Conservation (phyloP, 2,329 filamentous ascomycete genomes). For the Karstenula rhodostoma region DNA sequence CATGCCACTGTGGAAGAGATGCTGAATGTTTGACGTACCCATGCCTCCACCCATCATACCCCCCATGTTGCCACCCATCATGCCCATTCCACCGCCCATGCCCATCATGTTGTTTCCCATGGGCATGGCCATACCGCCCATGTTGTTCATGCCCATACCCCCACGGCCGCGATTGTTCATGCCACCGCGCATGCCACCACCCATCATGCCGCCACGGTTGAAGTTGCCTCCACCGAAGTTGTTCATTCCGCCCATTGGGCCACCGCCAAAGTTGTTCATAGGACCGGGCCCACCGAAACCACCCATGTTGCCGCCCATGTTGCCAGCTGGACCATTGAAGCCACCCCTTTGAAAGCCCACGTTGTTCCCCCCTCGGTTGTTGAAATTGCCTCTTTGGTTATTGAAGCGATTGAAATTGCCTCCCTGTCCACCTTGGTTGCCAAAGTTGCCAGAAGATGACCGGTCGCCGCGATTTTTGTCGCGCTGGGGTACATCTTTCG, state of each 20-base stretch:
- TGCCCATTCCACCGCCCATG: slow-evolving; percentile 56
- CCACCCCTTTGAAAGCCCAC: slow-evolving; percentile 50
- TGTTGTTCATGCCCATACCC: slow-evolving; percentile 46
- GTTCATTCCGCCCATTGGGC: slow-evolving; percentile 46
- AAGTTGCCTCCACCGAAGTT: slow-evolving; percentile 49
- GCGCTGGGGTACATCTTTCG: slow-evolving; percentile 83
- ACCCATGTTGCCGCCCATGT: slow-evolving; percentile 50
- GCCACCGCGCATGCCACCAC: slow-evolving; percentile 55
- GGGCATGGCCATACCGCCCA: slow-evolving; percentile 47
- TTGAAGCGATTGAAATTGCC: slow-evolving; percentile 40
- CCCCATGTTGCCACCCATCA: slow-evolving; percentile 15
- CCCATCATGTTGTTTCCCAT: slow-evolving; percentile 47
- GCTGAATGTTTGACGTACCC: slow-evolving; percentile 33
- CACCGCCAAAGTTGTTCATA: slow-evolving; percentile 58
- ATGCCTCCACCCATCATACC: slow-evolving; percentile 37
- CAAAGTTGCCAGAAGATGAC: slow-evolving; percentile 50
- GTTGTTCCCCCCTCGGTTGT: slow-evolving; percentile 34
- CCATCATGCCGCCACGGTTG: slow-evolving; percentile 57
- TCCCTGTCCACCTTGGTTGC: slow-evolving; percentile 62
- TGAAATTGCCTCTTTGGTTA: slow-evolving; percentile 44
- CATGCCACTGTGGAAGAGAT: slow-evolving; percentile 2
- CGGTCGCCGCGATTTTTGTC: slow-evolving; percentile 71
- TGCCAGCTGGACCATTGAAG: slow-evolving; percentile 43
- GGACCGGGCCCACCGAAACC: slow-evolving; percentile 57
- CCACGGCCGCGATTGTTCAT: slow-evolving; percentile 52